phyloP scores from a whole-genome alignment of 164 flowering plant genomes.

The Vitis vinifera region DNA sequence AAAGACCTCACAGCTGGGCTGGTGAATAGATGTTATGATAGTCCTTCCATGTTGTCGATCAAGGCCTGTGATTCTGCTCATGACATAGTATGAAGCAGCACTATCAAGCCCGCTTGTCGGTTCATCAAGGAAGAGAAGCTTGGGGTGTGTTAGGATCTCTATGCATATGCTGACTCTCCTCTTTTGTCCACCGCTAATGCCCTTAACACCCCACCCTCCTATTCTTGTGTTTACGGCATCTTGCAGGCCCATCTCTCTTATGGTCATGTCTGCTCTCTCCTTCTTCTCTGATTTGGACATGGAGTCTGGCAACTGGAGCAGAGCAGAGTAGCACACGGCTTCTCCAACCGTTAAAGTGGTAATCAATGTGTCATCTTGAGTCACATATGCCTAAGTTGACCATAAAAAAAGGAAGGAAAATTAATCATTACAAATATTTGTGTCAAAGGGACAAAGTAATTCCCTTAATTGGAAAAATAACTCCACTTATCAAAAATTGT shows the following conservation, averaged over 20 bases:
- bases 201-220: slow-evolving; percentile 43
- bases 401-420: too few relatives aligned
- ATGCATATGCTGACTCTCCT: slow-evolving; percentile 47
- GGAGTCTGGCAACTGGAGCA: slow-evolving; percentile 32
- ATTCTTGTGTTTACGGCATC: slow-evolving; percentile 37
- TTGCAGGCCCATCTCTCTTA: slow-evolving; percentile 46
- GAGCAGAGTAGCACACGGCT: slow-evolving; percentile 41
- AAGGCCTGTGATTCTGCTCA: slow-evolving; percentile 24
- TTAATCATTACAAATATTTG: too few relatives aligned
- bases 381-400: slow-evolving; percentile 28
- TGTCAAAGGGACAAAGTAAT: too few relatives aligned
- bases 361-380: slow-evolving; percentile 34
- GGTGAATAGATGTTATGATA: slow-evolving; percentile 37
- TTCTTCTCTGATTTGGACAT: slow-evolving; percentile 31
- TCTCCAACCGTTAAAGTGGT: slow-evolving; percentile 31
- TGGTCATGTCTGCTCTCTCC: slow-evolving; percentile 37
- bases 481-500: too few relatives aligned
- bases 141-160: slow-evolving; percentile 33
- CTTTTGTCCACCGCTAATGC: slow-evolving; percentile 49
- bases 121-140: slow-evolving; percentile 34
- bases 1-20: slow-evolving; percentile 41
- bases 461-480: too few relatives aligned
- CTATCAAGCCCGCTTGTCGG: slow-evolving; percentile 38
- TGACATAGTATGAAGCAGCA: slow-evolving; percentile 41
- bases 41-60: slow-evolving; percentile 14